These are phyloP conservation scores for Grosmannia huntii DNA, from an alignment of 2,329 filamentous ascomycete genomes.

Conservation along the genomic window DNA sequence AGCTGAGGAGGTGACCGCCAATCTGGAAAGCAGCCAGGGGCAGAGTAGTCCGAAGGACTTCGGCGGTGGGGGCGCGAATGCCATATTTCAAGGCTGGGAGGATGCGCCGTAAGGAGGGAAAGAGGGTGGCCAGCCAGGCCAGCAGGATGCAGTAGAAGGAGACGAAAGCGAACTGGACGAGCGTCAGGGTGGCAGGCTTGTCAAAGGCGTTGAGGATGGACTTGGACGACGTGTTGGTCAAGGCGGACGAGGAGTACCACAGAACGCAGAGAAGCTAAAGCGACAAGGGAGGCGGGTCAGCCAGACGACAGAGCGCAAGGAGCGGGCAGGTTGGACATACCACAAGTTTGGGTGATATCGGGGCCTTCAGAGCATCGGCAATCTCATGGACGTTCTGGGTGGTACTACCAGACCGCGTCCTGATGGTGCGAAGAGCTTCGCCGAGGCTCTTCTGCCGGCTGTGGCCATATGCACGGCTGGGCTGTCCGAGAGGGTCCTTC, in stretches of 20 bases:
- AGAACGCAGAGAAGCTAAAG: slow-evolving; percentile 70
- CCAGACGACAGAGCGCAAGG: background rate
- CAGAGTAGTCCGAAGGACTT: slow-evolving; percentile 78
- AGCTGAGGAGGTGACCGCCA: slow-evolving; percentile 83
- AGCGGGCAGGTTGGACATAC: slow-evolving; percentile 35
- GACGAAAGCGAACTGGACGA: slow-evolving; percentile 89
- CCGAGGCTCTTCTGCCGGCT: slow-evolving; percentile 73
- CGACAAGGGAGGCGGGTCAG: background rate
- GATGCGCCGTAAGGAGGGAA: slow-evolving; percentile 55
- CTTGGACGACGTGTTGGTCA: slow-evolving; percentile 97
- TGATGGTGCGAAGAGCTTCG: slow-evolving; percentile 76
- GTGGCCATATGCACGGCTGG: slow-evolving; percentile 32
- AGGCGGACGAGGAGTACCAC: slow-evolving; percentile 91
- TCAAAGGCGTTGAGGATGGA: slow-evolving; percentile 86
- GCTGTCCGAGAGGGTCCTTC: slow-evolving; percentile 26
- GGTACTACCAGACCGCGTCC: slow-evolving; percentile 70
- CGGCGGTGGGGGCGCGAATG: slow-evolving; percentile 65
- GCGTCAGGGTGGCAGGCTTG: slow-evolving; percentile 80
- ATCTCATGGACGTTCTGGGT: slow-evolving; percentile 90
- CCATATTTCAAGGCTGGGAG: slow-evolving; percentile 74
- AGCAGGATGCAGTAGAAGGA: slow-evolving; percentile 74
- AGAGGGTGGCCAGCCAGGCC: slow-evolving; percentile 60
- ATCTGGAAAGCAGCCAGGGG: slow-evolving; percentile 89
- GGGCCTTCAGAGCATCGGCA: slow-evolving; percentile 78
- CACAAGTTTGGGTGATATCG: slow-evolving; percentile 76